phyloP scores from a whole-genome alignment of 192 early-diverging fungal genomes.

The Hyaloraphidium curvatum region DNA sequence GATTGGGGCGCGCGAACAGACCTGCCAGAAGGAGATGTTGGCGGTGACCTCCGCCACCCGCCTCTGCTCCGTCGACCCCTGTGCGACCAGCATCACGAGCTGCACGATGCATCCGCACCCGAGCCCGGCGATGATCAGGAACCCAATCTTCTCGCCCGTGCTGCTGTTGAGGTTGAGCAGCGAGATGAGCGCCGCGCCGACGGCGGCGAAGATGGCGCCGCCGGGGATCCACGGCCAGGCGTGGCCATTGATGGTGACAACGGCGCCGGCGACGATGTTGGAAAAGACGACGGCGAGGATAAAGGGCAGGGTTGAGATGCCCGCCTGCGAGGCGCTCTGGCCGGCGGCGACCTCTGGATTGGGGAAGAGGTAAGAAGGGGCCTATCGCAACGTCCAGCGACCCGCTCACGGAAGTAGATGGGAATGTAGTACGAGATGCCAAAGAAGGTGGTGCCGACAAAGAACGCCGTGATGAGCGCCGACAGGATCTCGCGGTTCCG shows the following conservation, averaged over 20 bases:
- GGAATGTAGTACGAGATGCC: slow-evolving; percentile 42
- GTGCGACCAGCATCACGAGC: too few species aligned
- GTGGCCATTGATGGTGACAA: slow-evolving; percentile 27
- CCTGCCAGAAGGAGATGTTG: too few species aligned
- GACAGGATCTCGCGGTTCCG: too few species aligned
- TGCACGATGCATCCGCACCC: too few species aligned
- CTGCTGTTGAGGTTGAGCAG: slow-evolving; percentile 26
- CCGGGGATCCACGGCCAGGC: slow-evolving; percentile 25
- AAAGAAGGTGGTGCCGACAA: slow-evolving; percentile 35
- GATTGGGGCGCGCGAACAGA: too few species aligned
- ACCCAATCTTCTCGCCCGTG: slow-evolving; percentile 27
- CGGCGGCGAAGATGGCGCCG: slow-evolving; percentile 25
- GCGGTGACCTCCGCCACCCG: too few species aligned
- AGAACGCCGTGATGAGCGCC: too few species aligned
- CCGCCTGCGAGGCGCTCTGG: slow-evolving; percentile 27
- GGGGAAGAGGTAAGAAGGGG: neutral
- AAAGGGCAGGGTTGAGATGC: slow-evolving; percentile 40
- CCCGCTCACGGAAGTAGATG: slow-evolving; percentile 25
- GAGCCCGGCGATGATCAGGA: slow-evolving; percentile 28
- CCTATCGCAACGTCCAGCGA: neutral
- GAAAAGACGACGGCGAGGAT: slow-evolving; percentile 30
- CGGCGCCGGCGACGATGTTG: slow-evolving; percentile 26
- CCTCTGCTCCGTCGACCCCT: too few species aligned
- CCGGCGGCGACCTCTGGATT: slow-evolving; percentile 26
- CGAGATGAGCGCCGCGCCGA: slow-evolving; percentile 34